These are phyloP conservation scores for Sphaerobolus stellatus DNA, from an alignment of 1,284 basidiomycete genomes.

Conservation along the genomic window DNA sequence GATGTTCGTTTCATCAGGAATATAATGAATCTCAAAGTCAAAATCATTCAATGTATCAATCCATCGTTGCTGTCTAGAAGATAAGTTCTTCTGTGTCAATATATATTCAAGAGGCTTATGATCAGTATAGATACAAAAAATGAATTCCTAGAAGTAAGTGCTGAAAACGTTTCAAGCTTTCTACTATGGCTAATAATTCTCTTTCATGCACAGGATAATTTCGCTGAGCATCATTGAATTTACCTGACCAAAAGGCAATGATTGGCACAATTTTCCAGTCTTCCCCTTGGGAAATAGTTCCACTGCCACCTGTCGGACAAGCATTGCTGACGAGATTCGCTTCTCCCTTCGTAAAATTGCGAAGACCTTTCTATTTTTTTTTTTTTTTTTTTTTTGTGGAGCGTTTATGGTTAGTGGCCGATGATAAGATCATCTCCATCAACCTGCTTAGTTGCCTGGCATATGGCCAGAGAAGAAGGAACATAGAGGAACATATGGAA, in stretches of 20 bases:
- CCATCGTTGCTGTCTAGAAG: constrained; percentile 32
- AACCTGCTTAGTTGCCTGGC: constrained; percentile 22
- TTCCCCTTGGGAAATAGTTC: constrained; percentile 22
- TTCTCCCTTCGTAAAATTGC: constrained; percentile 19
- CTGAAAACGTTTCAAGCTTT: constrained; percentile 22
- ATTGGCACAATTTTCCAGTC: constrained; percentile 19
- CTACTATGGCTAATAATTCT: constrained; percentile 22
- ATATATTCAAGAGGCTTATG: constrained; percentile 34
- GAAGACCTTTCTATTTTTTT: constrained; percentile 22
- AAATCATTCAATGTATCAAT: constrained; percentile 32
- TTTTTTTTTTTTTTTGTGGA: too few relatives aligned
- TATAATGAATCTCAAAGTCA: constrained; percentile 32
- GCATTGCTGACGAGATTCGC: constrained; percentile 26
- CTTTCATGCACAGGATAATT: constrained; percentile 30
- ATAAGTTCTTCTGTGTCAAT: constrained; percentile 32
- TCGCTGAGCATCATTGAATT: constrained; percentile 30
- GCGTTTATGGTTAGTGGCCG: constrained; percentile 18
- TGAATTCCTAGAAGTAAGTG: constrained; percentile 26
- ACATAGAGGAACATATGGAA: constrained; percentile 16
- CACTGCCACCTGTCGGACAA: constrained; percentile 20
- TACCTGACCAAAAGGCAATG: constrained; percentile 28
- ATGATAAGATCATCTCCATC: constrained; percentile 27
- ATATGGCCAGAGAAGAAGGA: constrained; percentile 27
- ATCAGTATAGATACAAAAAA: constrained; percentile 34
- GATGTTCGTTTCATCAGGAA: constrained; percentile 25